A percentile compares a stretch with the other conserved stretches of the same genome.
Evolutionary conservation across 106 monocot species (phyloP).

Genomic region (Triglochin maritima): DNA sequence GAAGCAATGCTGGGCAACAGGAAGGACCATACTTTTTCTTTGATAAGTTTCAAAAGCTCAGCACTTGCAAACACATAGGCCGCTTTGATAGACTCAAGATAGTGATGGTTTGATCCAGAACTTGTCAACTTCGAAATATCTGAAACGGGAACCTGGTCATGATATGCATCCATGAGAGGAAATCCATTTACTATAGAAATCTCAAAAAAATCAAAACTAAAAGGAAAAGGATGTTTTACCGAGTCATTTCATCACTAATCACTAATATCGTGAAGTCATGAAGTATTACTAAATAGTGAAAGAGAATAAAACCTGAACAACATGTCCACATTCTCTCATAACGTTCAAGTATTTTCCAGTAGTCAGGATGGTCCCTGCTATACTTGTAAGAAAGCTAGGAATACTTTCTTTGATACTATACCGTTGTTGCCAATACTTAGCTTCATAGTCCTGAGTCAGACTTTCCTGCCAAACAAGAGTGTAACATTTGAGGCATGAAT

Average conservation of each 20-base stretch:
- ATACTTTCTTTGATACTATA: conserved; percentile 88
- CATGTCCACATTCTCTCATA: conserved; percentile 97
- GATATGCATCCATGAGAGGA: not conserved
- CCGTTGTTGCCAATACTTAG: conserved; percentile 94
- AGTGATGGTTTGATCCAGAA: conserved; percentile 73
- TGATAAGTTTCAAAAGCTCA: conserved; percentile 82
- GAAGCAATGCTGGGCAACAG: not conserved
- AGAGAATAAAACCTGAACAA: conserved; percentile 56
- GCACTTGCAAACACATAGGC: conserved; percentile 92
- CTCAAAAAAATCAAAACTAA: not conserved
- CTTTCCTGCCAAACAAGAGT: conserved; percentile 50
- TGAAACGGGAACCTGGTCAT: conserved; percentile 55
- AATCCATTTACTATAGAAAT: too few relatives aligned
- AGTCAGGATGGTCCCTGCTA: conserved; percentile 73
- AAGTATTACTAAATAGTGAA: not conserved
- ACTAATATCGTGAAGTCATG: not conserved
- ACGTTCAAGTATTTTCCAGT: conserved; percentile 99
- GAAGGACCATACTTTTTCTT: conserved; percentile 61
- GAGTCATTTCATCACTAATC: not conserved
- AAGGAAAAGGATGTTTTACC: not conserved
- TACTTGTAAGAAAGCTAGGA: conserved; percentile 79
- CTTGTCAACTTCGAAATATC: conserved; percentile 68
- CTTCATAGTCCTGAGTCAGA: conserved; percentile 88
- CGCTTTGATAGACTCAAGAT: conserved; percentile 85
- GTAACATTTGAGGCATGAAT: not conserved